Percentiles rank a stretch among this genome's conserved stretches.
Evolutionary conservation across 352 stramenopile genomes (phyloP).

Genomic region (Pythium vanterpoolii): DNA sequence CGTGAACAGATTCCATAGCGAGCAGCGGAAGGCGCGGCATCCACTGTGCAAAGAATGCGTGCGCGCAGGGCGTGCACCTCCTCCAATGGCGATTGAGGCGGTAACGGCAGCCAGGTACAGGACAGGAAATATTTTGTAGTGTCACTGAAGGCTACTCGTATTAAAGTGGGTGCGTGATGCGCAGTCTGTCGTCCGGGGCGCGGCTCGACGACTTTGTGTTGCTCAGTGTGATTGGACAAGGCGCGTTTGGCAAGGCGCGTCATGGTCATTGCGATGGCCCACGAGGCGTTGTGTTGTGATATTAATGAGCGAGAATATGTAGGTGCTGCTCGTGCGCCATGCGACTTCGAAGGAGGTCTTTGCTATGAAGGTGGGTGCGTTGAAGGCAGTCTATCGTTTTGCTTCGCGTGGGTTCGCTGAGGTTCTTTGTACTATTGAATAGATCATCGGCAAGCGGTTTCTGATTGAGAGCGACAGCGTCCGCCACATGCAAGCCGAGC

Average conservation of each 20-base stretch:
- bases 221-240: conserved; percentile 94
- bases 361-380: conserved; percentile 66
- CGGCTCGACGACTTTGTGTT: conserved; percentile 95
- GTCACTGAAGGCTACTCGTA: background rate
- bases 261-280: background rate
- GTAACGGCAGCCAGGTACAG: conserved; percentile 1
- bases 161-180: background rate
- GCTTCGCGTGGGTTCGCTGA: background rate
- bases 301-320: background rate
- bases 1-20: conserved; percentile 20
- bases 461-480: conserved; percentile 78
- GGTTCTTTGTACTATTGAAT: background rate
- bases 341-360: conserved; percentile 51
- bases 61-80: conserved; percentile 28
- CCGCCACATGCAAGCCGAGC: conserved; percentile 75
- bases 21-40: conserved; percentile 26
- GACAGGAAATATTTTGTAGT: no score
- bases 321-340: conserved; percentile 79
- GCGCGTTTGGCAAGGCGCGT: conserved; percentile 66
- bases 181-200: conserved; percentile 19
- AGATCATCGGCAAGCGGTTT: conserved; percentile 88
- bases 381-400: background rate
- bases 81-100: background rate
- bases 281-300: background rate
- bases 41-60: conserved; percentile 81